Percentiles rank a stretch among this genome's conserved stretches.
Evolutionary conservation across 805 yeast species (phyloP).

Genomic region (Yamadazyma kitorensis): DNA sequence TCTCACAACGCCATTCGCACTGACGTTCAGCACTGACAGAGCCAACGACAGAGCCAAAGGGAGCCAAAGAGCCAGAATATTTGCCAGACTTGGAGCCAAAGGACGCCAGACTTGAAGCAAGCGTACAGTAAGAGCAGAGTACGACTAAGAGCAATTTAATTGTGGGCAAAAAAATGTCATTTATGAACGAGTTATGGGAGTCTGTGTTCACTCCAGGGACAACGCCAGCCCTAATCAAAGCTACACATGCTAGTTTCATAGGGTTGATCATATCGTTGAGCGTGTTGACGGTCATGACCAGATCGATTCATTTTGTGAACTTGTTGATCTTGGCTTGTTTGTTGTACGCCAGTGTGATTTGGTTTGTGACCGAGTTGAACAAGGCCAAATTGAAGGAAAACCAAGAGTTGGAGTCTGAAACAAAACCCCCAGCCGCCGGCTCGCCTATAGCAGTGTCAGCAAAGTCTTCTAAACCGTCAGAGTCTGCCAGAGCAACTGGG

Average conservation of each 20-base stretch:
- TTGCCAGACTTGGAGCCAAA: too few relatives aligned
- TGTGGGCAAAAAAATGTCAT: constrained; percentile 39
- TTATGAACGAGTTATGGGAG: constrained; percentile 76
- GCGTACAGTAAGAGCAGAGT: too few relatives aligned
- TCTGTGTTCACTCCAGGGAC: constrained; percentile 92
- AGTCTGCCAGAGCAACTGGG: constrained; percentile 2
- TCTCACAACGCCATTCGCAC: too few relatives aligned
- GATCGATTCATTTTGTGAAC: constrained; percentile 65
- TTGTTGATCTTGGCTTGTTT: constrained; percentile 54
- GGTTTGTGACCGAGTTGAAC: constrained; percentile 79
- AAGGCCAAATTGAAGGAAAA: constrained; percentile 45
- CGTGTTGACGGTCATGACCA: constrained; percentile 56
- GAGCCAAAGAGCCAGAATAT: too few relatives aligned
- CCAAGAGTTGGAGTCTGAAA: background rate
- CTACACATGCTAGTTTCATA: constrained; percentile 82
- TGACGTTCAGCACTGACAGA: too few relatives aligned
- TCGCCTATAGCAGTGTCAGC: background rate
- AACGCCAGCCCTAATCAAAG: constrained; percentile 81
- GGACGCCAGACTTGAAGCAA: too few relatives aligned
- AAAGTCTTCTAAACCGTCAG: too few relatives aligned
- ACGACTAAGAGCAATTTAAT: too few relatives aligned
- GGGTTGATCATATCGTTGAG: constrained; percentile 57
- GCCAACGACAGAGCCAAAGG: too few relatives aligned
- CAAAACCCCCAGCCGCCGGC: background rate
- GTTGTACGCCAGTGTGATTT: constrained; percentile 77